Conservation (phyloP, 2,329 filamentous ascomycete genomes). For the Sarocladium brachiariae region DNA sequence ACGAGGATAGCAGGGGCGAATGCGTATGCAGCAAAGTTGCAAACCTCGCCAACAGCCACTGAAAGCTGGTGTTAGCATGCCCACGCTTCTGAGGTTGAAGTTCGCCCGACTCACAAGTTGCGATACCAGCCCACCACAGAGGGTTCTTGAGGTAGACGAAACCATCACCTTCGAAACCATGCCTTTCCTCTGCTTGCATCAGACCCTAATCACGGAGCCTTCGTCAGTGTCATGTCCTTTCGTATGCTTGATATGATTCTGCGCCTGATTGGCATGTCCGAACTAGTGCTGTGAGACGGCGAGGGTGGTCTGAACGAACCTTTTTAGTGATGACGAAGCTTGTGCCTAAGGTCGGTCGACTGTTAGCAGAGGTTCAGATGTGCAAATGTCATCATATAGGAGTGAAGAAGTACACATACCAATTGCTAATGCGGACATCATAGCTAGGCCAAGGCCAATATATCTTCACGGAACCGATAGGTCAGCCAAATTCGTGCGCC, state of each 20-base stretch:
- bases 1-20: constrained; percentile 98
- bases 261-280: background rate
- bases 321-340: constrained; percentile 99
- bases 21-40: constrained; percentile 96
- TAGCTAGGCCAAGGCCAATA: constrained; percentile 68
- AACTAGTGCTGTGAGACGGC: background rate
- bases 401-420: constrained; percentile 41
- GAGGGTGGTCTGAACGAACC: constrained; percentile 42
- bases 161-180: constrained; percentile 95
- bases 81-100: background rate
- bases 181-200: constrained; percentile 80
- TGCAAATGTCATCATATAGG: background rate
- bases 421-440: constrained; percentile 68
- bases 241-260: background rate
- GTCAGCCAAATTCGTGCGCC: too few species aligned
- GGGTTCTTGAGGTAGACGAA: constrained; percentile 91
- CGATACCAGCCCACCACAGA: constrained; percentile 95
- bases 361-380: constrained; percentile 21
- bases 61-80: constrained; percentile 18
- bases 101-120: constrained; percentile 60
- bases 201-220: constrained; percentile 56
- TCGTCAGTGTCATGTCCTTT: constrained; percentile 1
- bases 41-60: constrained; percentile 91
- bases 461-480: constrained; percentile 45
- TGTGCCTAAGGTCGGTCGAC: constrained; percentile 56